Conservation (phyloP, 106 monocot species). For the Dactylorhiza incarnata region DNA sequence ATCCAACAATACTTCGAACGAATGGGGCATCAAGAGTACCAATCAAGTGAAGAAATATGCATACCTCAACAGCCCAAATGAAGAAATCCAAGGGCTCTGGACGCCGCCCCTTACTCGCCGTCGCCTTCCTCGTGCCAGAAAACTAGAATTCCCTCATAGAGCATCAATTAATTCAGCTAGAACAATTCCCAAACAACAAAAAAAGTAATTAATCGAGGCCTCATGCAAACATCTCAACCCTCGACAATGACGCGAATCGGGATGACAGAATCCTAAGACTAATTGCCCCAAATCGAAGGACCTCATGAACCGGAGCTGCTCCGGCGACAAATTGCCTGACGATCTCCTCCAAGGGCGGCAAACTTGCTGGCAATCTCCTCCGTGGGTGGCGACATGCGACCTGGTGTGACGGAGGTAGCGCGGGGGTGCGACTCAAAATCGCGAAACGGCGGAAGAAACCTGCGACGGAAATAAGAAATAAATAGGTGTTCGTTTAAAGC, state of each 20-base stretch:
- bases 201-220: not conserved
- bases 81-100: slow-evolving; percentile 98
- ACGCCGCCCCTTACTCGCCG: slow-evolving; percentile 31
- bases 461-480: no score
- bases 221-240: not conserved
- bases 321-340: not conserved
- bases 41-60: not conserved
- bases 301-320: not conserved
- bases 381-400: no score
- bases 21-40: not conserved
- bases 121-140: slow-evolving; percentile 2
- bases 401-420: no score
- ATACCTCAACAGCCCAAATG: slow-evolving; percentile 94
- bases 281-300: not conserved
- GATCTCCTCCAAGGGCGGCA: no score
- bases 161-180: not conserved
- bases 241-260: not conserved
- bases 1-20: not conserved
- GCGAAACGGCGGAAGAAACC: no score
- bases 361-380: no score
- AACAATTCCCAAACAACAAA: not conserved
- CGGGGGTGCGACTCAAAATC: no score
- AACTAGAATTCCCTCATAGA: not conserved
- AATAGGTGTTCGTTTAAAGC: no score
- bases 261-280: not conserved